These are phyloP conservation scores for Houttuynia cordata DNA, from an alignment of 164 flowering plant genomes.

Conservation along the genomic window DNA sequence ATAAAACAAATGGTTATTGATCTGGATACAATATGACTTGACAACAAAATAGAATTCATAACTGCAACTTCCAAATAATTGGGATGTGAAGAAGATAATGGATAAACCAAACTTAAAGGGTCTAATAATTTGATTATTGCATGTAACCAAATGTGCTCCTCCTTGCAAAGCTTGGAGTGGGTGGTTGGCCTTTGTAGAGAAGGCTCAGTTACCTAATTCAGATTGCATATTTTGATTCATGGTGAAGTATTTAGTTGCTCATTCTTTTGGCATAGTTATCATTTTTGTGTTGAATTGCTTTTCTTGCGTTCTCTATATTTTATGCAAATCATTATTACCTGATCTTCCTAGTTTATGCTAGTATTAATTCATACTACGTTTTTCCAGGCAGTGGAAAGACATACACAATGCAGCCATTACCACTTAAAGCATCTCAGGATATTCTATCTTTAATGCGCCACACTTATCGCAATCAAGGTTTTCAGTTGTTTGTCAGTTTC, in stretches of 20 bases:
- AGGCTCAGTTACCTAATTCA: too few relatives aligned
- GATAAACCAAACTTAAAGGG: too few relatives aligned
- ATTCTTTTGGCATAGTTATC: not conserved
- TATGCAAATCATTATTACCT: not conserved
- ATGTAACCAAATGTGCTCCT: too few relatives aligned
- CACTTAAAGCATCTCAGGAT: constrained; percentile 78
- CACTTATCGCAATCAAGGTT: constrained; percentile 71
- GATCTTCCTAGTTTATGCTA: not conserved
- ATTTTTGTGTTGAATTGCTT: not conserved
- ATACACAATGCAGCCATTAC: constrained; percentile 88
- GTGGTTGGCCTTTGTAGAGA: too few relatives aligned
- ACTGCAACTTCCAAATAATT: too few relatives aligned
- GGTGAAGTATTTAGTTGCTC: too few relatives aligned
- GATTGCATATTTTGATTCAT: too few relatives aligned
- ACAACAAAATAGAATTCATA: too few relatives aligned
- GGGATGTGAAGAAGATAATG: too few relatives aligned
- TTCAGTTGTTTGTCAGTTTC: constrained; percentile 75
- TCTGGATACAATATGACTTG: too few relatives aligned
- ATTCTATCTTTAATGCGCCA: constrained; percentile 64
- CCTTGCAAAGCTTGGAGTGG: not conserved
- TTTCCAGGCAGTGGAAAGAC: constrained; percentile 91
- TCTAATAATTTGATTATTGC: too few relatives aligned
- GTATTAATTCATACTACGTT: not conserved
- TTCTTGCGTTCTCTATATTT: not conserved
- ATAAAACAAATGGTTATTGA: too few relatives aligned